Evolutionary conservation across 2,329 filamentous ascomycete species (phyloP).

Genomic region (Sporothrix dimorphospora): DNA sequence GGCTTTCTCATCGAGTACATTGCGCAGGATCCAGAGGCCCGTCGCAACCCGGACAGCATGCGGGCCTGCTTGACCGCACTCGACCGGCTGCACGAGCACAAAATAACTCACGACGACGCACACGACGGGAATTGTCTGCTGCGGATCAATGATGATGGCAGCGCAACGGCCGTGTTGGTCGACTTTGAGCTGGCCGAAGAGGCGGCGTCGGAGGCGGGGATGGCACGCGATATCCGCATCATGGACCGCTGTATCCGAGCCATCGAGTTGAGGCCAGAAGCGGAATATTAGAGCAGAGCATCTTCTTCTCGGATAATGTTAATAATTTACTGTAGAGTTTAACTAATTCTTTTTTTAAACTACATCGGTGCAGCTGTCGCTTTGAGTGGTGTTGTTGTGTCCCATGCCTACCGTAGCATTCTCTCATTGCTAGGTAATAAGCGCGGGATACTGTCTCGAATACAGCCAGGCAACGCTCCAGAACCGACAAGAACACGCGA

Average conservation of each 20-base stretch:
- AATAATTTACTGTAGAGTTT: no score
- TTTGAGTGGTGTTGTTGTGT: no score
- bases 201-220: constrained; percentile 4
- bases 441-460: background rate
- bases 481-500: background rate
- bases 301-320: no score
- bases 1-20: constrained; percentile 33
- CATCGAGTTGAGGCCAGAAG: background rate
- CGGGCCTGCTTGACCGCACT: constrained; percentile 30
- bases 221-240: constrained; percentile 29
- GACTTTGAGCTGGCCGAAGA: constrained; percentile 34
- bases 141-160: constrained; percentile 2
- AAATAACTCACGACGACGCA: constrained; percentile 32
- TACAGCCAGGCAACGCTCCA: background rate
- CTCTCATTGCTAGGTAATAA: background rate
- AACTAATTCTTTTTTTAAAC: no score
- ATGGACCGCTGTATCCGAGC: constrained; percentile 27
- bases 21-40: background rate
- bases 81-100: constrained; percentile 27
- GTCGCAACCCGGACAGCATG: background rate
- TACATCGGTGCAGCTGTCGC: no score
- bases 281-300: no score
- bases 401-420: no score
- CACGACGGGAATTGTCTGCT: constrained; percentile 34
- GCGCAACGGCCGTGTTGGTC: constrained; percentile 30